Conservation (phyloP, 495 filamentous ascomycete genomes). For the Lasiosphaeria ovina region DNA sequence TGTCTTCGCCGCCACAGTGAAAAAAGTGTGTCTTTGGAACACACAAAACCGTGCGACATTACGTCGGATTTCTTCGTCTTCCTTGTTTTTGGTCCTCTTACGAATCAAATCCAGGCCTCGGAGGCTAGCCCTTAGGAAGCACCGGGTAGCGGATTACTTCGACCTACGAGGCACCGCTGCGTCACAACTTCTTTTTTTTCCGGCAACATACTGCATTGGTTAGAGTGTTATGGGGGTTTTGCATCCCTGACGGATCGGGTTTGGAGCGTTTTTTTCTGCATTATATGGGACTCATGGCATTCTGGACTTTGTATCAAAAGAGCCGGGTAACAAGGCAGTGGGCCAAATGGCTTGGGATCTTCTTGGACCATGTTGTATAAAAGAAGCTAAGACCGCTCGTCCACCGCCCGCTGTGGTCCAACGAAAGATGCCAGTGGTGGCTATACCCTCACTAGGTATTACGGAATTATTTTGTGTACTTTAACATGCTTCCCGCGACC, state of each 20-base stretch:
- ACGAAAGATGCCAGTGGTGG: no score
- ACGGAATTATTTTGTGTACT: no score
- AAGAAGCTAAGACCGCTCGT: no score
- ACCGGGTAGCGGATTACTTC: no score
- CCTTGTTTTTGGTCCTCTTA: not conserved
- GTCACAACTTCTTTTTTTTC: conserved; percentile 9
- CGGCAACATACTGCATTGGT: conserved; percentile 24
- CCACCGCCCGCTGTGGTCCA: no score
- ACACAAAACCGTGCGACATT: not conserved
- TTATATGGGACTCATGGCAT: conserved; percentile 16
- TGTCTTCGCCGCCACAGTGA: conserved; percentile 46
- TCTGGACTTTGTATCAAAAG: conserved; percentile 8
- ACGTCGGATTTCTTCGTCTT: not conserved
- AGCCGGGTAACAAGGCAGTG: not conserved
- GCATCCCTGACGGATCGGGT: conserved; percentile 20
- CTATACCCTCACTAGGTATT: no score
- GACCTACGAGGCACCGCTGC: not conserved
- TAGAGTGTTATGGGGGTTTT: conserved; percentile 22
- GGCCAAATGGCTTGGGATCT: not conserved
- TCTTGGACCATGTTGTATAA: not conserved
- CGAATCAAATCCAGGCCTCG: no score
- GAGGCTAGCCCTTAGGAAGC: no score
- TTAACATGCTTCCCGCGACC: no score
- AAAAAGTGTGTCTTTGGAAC: conserved; percentile 3
- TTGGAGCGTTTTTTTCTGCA: conserved; percentile 17